These are phyloP conservation scores for Tricholoma flavovirens DNA, from an alignment of 768 basidiomycete species.

Conservation along the genomic window DNA sequence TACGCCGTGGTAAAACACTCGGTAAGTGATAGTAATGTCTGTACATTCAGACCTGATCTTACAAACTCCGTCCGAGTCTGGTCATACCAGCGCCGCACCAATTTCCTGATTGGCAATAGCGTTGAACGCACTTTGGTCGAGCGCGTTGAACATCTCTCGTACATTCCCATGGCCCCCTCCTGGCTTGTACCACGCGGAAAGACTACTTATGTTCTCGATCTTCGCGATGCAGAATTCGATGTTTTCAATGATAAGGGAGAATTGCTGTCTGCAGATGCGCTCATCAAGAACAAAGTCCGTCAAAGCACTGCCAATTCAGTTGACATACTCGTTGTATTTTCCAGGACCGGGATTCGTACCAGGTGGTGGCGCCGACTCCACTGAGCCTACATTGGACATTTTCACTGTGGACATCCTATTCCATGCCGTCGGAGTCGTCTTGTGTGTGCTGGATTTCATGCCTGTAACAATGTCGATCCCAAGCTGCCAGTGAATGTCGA, in stretches of 20 bases:
- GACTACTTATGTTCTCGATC: slow-evolving; percentile 14
- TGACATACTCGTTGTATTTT: not conserved
- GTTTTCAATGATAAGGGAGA: slow-evolving; percentile 9
- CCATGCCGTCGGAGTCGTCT: slow-evolving; percentile 2
- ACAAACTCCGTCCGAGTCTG: no score
- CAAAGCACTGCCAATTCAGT: no score
- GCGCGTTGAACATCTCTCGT: slow-evolving; percentile 10
- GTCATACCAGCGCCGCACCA: no score
- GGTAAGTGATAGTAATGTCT: no score
- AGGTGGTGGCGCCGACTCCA: not conserved
- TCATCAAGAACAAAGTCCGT: no score
- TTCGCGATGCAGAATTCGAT: slow-evolving; percentile 10
- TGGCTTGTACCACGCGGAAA: slow-evolving; percentile 10
- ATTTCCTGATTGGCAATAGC: no score
- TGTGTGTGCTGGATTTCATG: not conserved
- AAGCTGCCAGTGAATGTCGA: not conserved
- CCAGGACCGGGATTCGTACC: slow-evolving; percentile 1
- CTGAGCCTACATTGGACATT: not conserved
- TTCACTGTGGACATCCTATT: not conserved
- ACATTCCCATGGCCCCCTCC: slow-evolving; percentile 2
- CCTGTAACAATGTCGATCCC: not conserved
- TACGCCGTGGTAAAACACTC: no score
- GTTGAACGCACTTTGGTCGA: slow-evolving; percentile 12
- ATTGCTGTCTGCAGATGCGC: slow-evolving; percentile 9
- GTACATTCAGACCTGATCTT: no score